Evolutionary conservation across 2,329 filamentous ascomycete genomes (phyloP), one percentile per base, ranked within the genome.

Genomic region (Trichoderma pleuroti): DNA sequence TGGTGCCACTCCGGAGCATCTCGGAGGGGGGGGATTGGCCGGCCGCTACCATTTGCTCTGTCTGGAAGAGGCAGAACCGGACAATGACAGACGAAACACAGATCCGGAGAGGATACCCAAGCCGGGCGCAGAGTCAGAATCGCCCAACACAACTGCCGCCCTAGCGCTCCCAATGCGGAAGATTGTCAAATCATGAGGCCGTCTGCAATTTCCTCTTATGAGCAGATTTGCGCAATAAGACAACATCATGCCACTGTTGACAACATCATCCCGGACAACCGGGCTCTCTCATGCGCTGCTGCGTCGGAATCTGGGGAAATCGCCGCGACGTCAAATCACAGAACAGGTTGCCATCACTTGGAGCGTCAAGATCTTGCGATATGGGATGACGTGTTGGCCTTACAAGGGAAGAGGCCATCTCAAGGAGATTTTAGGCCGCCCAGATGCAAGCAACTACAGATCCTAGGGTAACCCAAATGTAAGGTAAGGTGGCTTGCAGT

Each of bases 1-100:
- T 71, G 69, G 69, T 71, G 69, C 69, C 69, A 71, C 63, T 61
- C 63, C 69, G 69, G 69, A 68, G 62, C 30, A 63, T 63, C 24
- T 63, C 69, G 69, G 69, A 52, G 30, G 30, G 18, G 7, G 57
- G 30, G 42, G 65, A 34, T 26, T 24, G 52, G 34, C 24, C 56
- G 56, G 66, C 3, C 39, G 28, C 30, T 21, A 10, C 32, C 14
- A 18, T 26, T 49, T 21, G 11, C 34, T 21, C 18, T 68, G 24
- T 18, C 30, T 26, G 21, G 21, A 28, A 16, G 32, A 36, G 39
- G 42, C 12, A 39, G 32, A 56, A 56, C 18, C 10, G 26, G 6
- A 26, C 11, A 61, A 61, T 14, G 34, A 61, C 30, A 8, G 12
- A 62, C 36, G 36, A 24, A 54, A 10, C 8, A 18, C 21, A 36